Conservation (phyloP, 2,329 filamentous ascomycete genomes). For the Proliferodiscus dingleyae region DNA sequence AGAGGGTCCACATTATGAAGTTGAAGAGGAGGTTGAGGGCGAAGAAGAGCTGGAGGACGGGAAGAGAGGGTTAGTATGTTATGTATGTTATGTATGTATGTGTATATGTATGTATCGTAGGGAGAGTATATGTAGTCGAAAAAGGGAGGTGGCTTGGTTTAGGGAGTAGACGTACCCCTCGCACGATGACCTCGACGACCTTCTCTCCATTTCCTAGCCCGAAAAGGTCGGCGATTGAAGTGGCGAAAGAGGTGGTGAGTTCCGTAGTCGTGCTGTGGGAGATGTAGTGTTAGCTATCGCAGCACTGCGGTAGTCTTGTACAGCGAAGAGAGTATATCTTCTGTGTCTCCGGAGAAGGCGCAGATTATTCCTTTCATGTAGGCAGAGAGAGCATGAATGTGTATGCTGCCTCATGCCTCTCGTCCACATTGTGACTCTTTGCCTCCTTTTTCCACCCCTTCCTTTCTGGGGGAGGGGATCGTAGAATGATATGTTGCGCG, state of each 20-base stretch:
- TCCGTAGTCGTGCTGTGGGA: conserved; percentile 46
- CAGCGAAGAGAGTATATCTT: no score
- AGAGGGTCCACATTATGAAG: conserved; percentile 70
- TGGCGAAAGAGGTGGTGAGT: conserved; percentile 49
- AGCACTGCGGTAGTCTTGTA: no score
- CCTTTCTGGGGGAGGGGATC: not conserved
- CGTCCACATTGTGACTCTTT: no score
- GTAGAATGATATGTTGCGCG: not conserved
- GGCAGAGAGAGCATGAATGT: no score
- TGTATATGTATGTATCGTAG: no score
- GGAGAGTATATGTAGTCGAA: not conserved
- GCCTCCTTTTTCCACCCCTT: not conserved
- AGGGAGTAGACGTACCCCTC: conserved; percentile 40
- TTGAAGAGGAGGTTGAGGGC: conserved; percentile 46
- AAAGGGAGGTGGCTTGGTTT: not conserved
- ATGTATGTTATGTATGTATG: no score
- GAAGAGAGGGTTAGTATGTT: not conserved
- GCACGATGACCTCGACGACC: conserved; percentile 44
- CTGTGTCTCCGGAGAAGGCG: no score
- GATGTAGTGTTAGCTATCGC: conserved; percentile 3
- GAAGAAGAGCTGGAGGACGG: conserved; percentile 53
- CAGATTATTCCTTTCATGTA: no score
- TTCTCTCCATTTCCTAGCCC: conserved; percentile 41
- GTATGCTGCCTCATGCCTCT: no score
- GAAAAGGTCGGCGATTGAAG: conserved; percentile 39